Conservation (phyloP, 768 basidiomycete species). For the Pleurotus salmoneostramineus region DNA sequence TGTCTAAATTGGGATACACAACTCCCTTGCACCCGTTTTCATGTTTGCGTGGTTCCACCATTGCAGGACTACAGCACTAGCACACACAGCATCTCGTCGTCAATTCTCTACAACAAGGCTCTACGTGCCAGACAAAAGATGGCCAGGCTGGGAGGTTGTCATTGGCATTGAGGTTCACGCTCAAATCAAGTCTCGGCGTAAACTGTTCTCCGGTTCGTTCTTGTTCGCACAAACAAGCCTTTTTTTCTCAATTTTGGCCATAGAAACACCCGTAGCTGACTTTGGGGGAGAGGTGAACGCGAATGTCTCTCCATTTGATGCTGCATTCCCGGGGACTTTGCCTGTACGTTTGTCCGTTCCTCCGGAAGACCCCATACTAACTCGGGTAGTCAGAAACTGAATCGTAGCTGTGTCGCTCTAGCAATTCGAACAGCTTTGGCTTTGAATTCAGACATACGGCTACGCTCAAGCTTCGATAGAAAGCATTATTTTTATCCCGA, state of each 20-base stretch:
- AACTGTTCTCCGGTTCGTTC: constrained; percentile 73
- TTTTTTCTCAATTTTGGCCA: background rate
- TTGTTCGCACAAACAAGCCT: background rate
- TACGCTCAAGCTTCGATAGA: constrained; percentile 82
- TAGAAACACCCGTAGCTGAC: constrained; percentile 38
- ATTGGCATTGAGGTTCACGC: constrained; percentile 96
- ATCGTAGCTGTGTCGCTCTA: constrained; percentile 69
- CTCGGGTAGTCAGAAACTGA: constrained; percentile 41
- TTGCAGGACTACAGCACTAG: background rate
- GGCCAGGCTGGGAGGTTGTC: constrained; percentile 88
- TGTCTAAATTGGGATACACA: background rate
- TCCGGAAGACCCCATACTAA: background rate
- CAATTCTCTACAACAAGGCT: constrained; percentile 28
- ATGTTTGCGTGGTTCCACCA: constrained; percentile 2
- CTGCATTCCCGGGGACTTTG: constrained; percentile 89
- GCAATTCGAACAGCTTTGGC: constrained; percentile 82
- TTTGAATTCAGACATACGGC: constrained; percentile 60
- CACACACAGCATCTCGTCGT: constrained; percentile 8
- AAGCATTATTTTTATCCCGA: constrained; percentile 99
- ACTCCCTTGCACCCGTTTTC: constrained; percentile 12
- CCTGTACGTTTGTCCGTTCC: constrained; percentile 53
- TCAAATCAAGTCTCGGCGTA: constrained; percentile 82
- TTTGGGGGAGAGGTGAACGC: constrained; percentile 59
- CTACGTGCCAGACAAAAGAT: constrained; percentile 40
- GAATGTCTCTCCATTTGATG: constrained; percentile 74